Base-by-base conservation (phyloP, 2,329 filamentous ascomycete genomes). In the Westerdykella aurantiaca region DNA sequence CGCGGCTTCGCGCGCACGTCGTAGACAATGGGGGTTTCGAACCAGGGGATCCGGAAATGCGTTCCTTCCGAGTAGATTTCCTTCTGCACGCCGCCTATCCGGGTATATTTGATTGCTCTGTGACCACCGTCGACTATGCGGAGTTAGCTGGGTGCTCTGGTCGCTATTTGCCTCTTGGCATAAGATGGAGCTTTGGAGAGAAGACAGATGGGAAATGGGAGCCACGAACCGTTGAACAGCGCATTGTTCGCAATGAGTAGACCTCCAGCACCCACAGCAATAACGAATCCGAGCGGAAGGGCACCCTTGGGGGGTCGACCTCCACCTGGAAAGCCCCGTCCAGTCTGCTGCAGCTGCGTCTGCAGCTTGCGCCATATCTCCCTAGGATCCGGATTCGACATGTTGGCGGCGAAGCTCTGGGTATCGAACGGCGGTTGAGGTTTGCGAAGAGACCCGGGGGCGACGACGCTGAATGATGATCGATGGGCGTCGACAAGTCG, bases 31-130 rank as follows among this genome's bases (percentile, higher is more conserved):
- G 93, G 89, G 4, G 90, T 95, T 73, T 98, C 93, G 71, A 98
- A 85, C 93, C 93, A 98, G 40, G 93, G 93, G 54, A 98, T 83
- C 57, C 85, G 82, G 65, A 98, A 76, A 71, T 98, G 93, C 44
- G 93, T 98, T 88, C 91, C 93, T 88, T 98, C 93, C 60, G 62
- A 78, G 75, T 95, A 98, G 69, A 98, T 98, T 64, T 97, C 88
- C 74, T 90, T 90, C 77, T 87, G 85, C 44, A 98, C 91, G 76
- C 93, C 93, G 62, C 82, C 87, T 71, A 95, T 63, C 68, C 90
- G 85, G 60, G 85, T 89, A 75, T 98, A 98, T 72, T 98, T 98
- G 79, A 98, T 98, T 54, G 93, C 93, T 66, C 93, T 85, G 72
- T 97, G 93, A 74, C 93, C 93, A 83, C 93, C 93, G 66, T 98